Evolutionary conservation across 495 filamentous ascomycete genomes (phyloP), one percentile per base, ranked within the genome.

Genomic region (Echria macrotheca): DNA sequence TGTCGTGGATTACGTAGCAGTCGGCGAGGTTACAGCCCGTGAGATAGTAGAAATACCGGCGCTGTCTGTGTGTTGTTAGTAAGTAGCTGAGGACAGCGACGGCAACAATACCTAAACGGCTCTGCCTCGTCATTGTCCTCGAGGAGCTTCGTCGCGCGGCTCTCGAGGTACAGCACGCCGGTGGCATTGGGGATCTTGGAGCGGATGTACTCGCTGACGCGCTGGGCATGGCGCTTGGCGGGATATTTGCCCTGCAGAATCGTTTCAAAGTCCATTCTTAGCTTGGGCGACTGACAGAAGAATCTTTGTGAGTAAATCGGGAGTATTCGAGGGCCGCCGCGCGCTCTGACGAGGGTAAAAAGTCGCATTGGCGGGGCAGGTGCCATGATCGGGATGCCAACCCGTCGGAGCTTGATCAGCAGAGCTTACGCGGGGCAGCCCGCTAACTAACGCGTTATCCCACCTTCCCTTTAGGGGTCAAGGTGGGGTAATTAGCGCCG

Each of bases 41-140:
- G 21, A 99, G 75, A 69, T 99, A 97, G 80, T 86, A 96, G 74
- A 99, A 97, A 58, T 79, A 83, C 43, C 94, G 85, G 57, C 91
- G 85, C 69, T 99, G 94, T 54, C 86, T 85, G 47, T 43, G 23
- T 47, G 49, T 51, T 49, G 29, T 56, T 41, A 58, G 50, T 46
- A 41, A 50, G 23, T 11, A 44, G 17, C 14, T 28, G 15, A 29
- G 44, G 14, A 31, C 2, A 18, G 24, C 21, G 21, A 6, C 15
- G 24, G 35, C 12, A 10, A 22, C 8, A 3, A 51, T 74, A 90
- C 86, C 87, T 75, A 56, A 94, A 94, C 0, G 79, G 87, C 62
- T 80, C 73, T 4, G 80, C 67, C 68, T 85, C 81, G 59, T 96
- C 90, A 63, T 84, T 85, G 68, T 96, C 90, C 64, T 96, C 86